Evolutionary conservation across 1,139 yeast species (phyloP).

Genomic region (Debaryomycetaceae sp.): DNA sequence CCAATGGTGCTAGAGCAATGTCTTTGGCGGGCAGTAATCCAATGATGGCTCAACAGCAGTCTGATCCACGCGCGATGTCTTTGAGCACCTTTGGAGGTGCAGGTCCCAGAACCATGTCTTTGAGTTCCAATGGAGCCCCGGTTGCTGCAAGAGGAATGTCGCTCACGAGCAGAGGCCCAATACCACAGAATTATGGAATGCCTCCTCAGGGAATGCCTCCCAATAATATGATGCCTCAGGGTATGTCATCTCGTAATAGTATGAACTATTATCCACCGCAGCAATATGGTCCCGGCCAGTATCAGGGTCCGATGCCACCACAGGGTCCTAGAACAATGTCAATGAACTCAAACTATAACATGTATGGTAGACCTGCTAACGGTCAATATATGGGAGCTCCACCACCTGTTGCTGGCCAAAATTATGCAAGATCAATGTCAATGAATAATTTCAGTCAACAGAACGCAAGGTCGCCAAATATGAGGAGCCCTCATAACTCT

Average conservation of each 20-base stretch:
- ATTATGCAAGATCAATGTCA: slow-evolving; percentile 12
- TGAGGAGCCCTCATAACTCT: background rate
- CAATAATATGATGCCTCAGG: slow-evolving; percentile 1
- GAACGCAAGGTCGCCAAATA: background rate
- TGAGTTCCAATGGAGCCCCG: slow-evolving; percentile 12
- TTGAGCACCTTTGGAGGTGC: slow-evolving; percentile 30
- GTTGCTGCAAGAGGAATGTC: slow-evolving; percentile 26
- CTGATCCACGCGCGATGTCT: slow-evolving; percentile 57
- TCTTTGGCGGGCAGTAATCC: slow-evolving; percentile 38
- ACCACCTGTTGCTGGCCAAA: slow-evolving; percentile 1
- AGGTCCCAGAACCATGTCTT: slow-evolving; percentile 27
- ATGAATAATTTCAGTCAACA: slow-evolving; percentile 1
- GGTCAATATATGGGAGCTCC: slow-evolving; percentile 2
- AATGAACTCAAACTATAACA: slow-evolving; percentile 8
- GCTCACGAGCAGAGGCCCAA: slow-evolving; percentile 11
- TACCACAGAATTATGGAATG: background rate
- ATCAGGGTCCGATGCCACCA: slow-evolving; percentile 2
- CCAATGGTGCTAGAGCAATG: slow-evolving; percentile 42
- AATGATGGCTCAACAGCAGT: slow-evolving; percentile 20
- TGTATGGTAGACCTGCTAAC: slow-evolving; percentile 2
- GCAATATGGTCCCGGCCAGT: slow-evolving; percentile 2
- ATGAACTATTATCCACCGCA: background rate
- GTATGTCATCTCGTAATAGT: slow-evolving; percentile 4
- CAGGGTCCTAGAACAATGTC: slow-evolving; percentile 12
- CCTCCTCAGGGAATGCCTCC: slow-evolving; percentile 4